phyloP scores from a whole-genome alignment of 208 protist genomes.

The Leishmania amazonensis region DNA sequence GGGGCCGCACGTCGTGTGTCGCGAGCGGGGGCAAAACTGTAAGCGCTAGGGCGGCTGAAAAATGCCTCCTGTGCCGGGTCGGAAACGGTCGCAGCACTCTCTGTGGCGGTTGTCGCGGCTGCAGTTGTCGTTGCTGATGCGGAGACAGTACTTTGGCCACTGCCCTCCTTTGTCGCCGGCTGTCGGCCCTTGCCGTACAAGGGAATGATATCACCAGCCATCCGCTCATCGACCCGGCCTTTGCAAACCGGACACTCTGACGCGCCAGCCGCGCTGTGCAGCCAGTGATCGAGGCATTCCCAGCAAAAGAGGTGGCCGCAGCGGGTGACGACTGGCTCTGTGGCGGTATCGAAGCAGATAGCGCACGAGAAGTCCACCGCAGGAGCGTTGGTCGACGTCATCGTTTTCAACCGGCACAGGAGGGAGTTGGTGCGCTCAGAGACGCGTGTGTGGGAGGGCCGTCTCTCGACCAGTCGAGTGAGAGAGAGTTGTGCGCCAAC shows the following conservation, averaged over 20 bases:
- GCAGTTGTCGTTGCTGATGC: slow-evolving; percentile 3
- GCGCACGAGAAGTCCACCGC: slow-evolving; percentile 72
- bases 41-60: slow-evolving; percentile 29
- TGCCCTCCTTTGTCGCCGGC: slow-evolving; percentile 2
- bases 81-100: background rate
- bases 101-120: background rate
- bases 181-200: slow-evolving; percentile 70
- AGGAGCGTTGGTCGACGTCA: slow-evolving; percentile 22
- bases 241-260: slow-evolving; percentile 82
- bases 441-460: background rate
- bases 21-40: slow-evolving; percentile 24
- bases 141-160: background rate
- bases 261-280: slow-evolving; percentile 39
- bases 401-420: slow-evolving; percentile 1
- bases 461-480: background rate
- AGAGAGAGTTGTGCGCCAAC: background rate
- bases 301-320: slow-evolving; percentile 91
- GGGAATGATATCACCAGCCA: slow-evolving; percentile 78
- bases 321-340: slow-evolving; percentile 79
- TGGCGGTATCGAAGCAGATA: slow-evolving; percentile 78
- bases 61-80: slow-evolving; percentile 21
- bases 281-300: slow-evolving; percentile 80
- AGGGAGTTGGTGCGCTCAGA: background rate
- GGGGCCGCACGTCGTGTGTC: background rate
- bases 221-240: slow-evolving; percentile 56